Conservation (phyloP, 345 rosid genomes). For the Sonneratia caseolaris region DNA sequence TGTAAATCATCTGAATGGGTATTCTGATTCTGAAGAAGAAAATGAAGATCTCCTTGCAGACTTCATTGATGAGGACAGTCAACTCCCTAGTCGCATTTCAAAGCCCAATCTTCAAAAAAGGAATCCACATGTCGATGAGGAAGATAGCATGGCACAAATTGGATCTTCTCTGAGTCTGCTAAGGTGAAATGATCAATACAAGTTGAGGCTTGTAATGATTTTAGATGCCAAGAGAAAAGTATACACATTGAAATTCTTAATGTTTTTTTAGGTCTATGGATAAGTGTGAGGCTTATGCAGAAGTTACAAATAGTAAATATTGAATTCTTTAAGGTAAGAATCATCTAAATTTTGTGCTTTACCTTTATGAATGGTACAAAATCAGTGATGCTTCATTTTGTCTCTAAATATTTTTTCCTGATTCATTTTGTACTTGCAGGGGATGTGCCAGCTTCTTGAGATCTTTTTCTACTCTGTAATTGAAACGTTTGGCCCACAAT, state of each 20-base stretch:
- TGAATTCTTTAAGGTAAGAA: constrained; percentile 83
- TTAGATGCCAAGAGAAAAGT: neutral
- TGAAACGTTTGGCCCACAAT: constrained; percentile 72
- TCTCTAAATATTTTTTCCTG: constrained; percentile 41
- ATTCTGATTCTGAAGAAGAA: constrained; percentile 67
- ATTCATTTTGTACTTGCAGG: constrained; percentile 65
- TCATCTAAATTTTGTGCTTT: constrained; percentile 11
- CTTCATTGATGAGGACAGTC: constrained; percentile 97
- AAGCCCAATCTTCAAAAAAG: constrained; percentile 32
- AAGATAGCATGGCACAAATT: constrained; percentile 71
- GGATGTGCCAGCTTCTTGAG: constrained; percentile 87
- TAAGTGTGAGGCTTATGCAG: constrained; percentile 98
- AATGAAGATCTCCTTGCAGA: constrained; percentile 97
- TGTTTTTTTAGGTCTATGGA: constrained; percentile 73
- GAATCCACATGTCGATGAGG: constrained; percentile 36
- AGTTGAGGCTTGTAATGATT: neutral
- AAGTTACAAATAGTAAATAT: constrained; percentile 86
- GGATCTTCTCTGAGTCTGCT: constrained; percentile 96
- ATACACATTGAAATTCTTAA: neutral
- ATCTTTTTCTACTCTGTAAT: constrained; percentile 65
- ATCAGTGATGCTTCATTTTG: constrained; percentile 7
- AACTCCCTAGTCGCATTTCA: constrained; percentile 86
- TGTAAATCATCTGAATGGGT: constrained; percentile 39
- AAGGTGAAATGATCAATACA: constrained; percentile 36
- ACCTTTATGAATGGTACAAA: constrained; percentile 4